Conservation (phyloP, 2,329 filamentous ascomycete species). For the Diaporthe batatas region DNA sequence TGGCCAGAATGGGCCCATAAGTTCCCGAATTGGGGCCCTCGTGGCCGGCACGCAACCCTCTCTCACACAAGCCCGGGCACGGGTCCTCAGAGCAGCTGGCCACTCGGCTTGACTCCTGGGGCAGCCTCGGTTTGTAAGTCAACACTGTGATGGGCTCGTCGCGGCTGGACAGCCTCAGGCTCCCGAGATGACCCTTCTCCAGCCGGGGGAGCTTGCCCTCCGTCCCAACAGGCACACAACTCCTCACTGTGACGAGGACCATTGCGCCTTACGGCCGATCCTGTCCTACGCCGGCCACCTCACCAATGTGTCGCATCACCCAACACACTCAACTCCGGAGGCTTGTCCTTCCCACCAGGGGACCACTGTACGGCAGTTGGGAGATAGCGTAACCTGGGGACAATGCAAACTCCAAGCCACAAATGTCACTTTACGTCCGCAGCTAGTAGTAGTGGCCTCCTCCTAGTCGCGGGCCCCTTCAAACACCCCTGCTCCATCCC, state of each 20-base stretch:
- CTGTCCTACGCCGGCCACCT: slow-evolving; percentile 34
- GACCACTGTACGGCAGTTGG: slow-evolving; percentile 33
- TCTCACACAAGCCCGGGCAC: slow-evolving; percentile 22
- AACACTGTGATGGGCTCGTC: background rate
- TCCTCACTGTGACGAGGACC: slow-evolving; percentile 11
- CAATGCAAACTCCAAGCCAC: slow-evolving; percentile 36
- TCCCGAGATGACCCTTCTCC: background rate
- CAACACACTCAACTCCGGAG: background rate
- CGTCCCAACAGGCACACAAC: background rate
- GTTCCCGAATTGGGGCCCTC: background rate
- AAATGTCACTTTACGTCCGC: slow-evolving; percentile 38
- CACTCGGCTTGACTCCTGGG: slow-evolving; percentile 38
- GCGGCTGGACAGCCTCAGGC: slow-evolving; percentile 6
- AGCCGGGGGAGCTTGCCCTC: background rate
- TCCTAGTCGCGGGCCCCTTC: background rate
- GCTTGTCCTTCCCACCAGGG: slow-evolving; percentile 6
- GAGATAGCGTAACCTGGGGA: slow-evolving; percentile 31
- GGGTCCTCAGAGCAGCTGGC: slow-evolving; percentile 4
- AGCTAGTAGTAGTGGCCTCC: slow-evolving; percentile 32
- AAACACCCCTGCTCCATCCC: slow-evolving; percentile 7
- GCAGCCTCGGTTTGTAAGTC: slow-evolving; percentile 24
- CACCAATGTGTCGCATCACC: slow-evolving; percentile 19
- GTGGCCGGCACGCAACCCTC: background rate
- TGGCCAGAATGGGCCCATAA: background rate
- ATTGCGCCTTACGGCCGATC: slow-evolving; percentile 29